phyloP scores from a whole-genome alignment of 768 basidiomycete genomes.

The Boletus rex-veris region DNA sequence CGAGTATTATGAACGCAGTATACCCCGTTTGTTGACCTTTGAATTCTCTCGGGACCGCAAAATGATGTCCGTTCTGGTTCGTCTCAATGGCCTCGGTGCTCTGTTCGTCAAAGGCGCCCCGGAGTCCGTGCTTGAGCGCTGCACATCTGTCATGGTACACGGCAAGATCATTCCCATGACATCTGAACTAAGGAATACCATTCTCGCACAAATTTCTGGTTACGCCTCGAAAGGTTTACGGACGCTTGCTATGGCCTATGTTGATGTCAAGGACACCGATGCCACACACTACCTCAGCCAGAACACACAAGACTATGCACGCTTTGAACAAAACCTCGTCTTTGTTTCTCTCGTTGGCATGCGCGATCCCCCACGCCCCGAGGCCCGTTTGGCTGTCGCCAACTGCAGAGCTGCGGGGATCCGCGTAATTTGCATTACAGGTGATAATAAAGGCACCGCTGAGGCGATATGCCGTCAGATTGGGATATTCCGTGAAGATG shows the following conservation, averaged over 20 bases:
- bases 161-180: constrained; percentile 66
- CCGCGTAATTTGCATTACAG: constrained; percentile 94
- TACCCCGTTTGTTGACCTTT: constrained; percentile 86
- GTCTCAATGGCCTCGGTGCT: constrained; percentile 61
- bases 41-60: constrained; percentile 98
- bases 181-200: constrained; percentile 48
- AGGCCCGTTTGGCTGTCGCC: constrained; percentile 81
- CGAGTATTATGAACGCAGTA: constrained; percentile 71
- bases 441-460: constrained; percentile 96
- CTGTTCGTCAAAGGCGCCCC: constrained; percentile 96
- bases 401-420: constrained; percentile 93
- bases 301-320: constrained; percentile 74
- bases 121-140: constrained; percentile 90
- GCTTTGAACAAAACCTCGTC: constrained; percentile 87
- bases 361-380: constrained; percentile 96
- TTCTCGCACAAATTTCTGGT: constrained; percentile 62
- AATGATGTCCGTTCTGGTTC: constrained; percentile 97
- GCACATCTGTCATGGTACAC: constrained; percentile 67
- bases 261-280: constrained; percentile 72
- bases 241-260: constrained; percentile 88
- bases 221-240: constrained; percentile 85
- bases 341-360: constrained; percentile 97
- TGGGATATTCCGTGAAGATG: constrained; percentile 83
- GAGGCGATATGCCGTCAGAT: constrained; percentile 97
- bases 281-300: constrained; percentile 78